Evolutionary conservation across 768 basidiomycete genomes (phyloP).

Genomic region (Gymnopilus dilepis): DNA sequence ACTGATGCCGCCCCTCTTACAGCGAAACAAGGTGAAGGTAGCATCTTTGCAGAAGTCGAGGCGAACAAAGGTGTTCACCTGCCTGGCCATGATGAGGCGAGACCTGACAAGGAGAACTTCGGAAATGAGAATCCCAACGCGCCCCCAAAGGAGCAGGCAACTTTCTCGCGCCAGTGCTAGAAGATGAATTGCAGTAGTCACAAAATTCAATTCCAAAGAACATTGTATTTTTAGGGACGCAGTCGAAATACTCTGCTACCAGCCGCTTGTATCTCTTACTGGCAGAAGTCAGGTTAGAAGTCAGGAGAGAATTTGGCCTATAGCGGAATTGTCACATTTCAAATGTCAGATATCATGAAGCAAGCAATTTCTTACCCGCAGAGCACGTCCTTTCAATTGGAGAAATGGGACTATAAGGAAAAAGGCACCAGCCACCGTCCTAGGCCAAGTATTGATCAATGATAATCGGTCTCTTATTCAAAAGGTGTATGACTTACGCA

Average conservation of each 20-base stretch:
- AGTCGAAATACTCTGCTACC: no score
- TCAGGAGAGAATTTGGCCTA: conserved; percentile 14
- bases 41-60: conserved; percentile 31
- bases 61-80: conserved; percentile 32
- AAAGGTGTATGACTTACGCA: conserved; percentile 44
- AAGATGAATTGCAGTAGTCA: background rate
- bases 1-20: background rate
- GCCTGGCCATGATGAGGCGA: conserved; percentile 45
- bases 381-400: conserved; percentile 50
- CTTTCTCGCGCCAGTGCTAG: conserved; percentile 47
- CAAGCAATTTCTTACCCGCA: conserved; percentile 52
- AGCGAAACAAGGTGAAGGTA: conserved; percentile 29
- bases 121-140: conserved; percentile 32
- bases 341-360: background rate
- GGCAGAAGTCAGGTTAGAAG: no score
- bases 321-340: background rate
- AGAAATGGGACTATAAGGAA: conserved; percentile 55
- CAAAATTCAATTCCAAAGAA: background rate
- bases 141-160: conserved; percentile 33
- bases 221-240: background rate
- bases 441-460: conserved; percentile 16
- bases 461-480: background rate
- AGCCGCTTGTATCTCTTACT: no score
- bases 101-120: conserved; percentile 48
- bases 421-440: conserved; percentile 57